A percentile compares a stretch with the other conserved stretches of the same genome.
These are phyloP conservation scores for Russula brevipes DNA, from an alignment of 768 basidiomycete genomes.

Conservation along the genomic window DNA sequence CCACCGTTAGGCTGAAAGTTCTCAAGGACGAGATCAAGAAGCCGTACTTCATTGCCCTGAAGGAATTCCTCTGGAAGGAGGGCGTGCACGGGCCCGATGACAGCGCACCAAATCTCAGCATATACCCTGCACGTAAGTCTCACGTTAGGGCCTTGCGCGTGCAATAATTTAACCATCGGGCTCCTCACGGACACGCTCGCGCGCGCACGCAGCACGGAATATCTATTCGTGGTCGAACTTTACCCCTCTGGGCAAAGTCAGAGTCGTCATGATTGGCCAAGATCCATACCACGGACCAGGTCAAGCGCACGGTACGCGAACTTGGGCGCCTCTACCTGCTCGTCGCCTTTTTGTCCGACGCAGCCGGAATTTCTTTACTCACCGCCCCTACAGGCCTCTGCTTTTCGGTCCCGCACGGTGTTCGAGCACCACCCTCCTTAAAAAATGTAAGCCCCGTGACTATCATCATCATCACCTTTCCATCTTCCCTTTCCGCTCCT, in stretches of 20 bases:
- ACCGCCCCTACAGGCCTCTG: constrained; percentile 53
- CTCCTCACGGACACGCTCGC: background rate
- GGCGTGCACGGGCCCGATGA: constrained; percentile 53
- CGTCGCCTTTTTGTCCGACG: background rate
- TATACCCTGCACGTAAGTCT: constrained; percentile 77
- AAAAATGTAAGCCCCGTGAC: constrained; percentile 52
- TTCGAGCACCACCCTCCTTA: constrained; percentile 74
- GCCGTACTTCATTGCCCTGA: constrained; percentile 70
- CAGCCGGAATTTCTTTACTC: background rate
- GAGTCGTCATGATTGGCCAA: constrained; percentile 86
- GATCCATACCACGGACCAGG: constrained; percentile 79
- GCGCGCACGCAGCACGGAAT: constrained; percentile 51
- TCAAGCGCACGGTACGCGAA: constrained; percentile 76
- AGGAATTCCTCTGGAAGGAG: constrained; percentile 62
- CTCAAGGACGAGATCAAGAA: constrained; percentile 71
- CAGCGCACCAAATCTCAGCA: constrained; percentile 42
- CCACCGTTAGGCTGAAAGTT: constrained; percentile 55
- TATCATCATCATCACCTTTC: background rate
- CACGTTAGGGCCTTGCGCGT: background rate
- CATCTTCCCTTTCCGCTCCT: background rate
- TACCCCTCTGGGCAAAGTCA: constrained; percentile 78
- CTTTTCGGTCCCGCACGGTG: constrained; percentile 84
- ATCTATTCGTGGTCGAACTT: constrained; percentile 87
- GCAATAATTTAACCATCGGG: background rate
- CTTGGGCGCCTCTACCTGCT: background rate